Evolutionary conservation across 352 stramenopile species (phyloP).

Genomic region (Globisporangium mamillatum): DNA sequence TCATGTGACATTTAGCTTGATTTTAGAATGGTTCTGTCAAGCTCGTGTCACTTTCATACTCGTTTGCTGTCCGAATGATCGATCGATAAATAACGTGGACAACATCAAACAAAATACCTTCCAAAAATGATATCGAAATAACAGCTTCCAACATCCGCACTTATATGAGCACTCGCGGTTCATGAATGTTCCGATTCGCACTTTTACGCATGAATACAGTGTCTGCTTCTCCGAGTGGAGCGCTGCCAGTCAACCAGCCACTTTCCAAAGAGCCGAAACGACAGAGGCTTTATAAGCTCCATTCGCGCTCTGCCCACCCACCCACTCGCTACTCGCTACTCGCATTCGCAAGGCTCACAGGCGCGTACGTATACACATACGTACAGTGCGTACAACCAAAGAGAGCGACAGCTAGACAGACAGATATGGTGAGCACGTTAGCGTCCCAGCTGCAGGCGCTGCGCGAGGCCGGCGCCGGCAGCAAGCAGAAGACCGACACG

Average conservation of each 20-base stretch:
- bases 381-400: not conserved
- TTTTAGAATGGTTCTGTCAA: too few species aligned
- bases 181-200: not conserved
- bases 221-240: not conserved
- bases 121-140: too few species aligned
- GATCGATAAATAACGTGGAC: too few species aligned
- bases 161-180: too few species aligned
- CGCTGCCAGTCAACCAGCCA: constrained; percentile 11
- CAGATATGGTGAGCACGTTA: constrained; percentile 60
- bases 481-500: constrained; percentile 77
- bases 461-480: constrained; percentile 68
- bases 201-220: not conserved
- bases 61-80: too few species aligned
- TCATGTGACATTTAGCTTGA: too few species aligned
- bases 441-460: constrained; percentile 80
- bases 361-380: not conserved
- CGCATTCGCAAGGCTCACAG: not conserved
- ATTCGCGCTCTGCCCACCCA: constrained; percentile 13
- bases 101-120: too few species aligned
- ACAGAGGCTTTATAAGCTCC: constrained; percentile 15
- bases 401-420: not conserved
- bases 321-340: not conserved
- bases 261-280: constrained; percentile 11
- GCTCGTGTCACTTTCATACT: too few species aligned
- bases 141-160: too few species aligned